phyloP scores from a whole-genome alignment of 2,329 filamentous ascomycete species.

The Alternaria consortialis region DNA sequence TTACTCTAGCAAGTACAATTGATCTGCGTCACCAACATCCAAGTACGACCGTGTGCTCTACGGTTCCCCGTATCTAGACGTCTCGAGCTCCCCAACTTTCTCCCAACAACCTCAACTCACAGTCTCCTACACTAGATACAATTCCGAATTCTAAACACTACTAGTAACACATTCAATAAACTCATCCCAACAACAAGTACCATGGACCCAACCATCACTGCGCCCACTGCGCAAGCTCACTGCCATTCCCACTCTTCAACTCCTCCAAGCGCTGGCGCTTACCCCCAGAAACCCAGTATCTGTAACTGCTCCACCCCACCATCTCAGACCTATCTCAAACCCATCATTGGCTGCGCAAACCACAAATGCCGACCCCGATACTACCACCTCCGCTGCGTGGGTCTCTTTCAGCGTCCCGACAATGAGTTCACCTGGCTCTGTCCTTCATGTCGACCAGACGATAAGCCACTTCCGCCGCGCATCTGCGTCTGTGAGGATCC shows the following conservation, averaged over 20 bases:
- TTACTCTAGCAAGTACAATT: conserved; percentile 2
- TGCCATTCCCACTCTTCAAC: not conserved
- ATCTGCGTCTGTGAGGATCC: not conserved
- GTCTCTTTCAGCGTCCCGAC: not conserved
- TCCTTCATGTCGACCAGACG: not conserved
- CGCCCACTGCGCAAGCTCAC: not conserved
- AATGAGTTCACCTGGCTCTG: not conserved
- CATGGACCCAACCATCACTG: not conserved
- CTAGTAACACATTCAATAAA: not conserved
- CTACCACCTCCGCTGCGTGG: conserved; percentile 10
- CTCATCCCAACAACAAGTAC: not conserved
- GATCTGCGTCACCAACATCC: not conserved
- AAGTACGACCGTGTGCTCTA: not conserved
- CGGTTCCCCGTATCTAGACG: not conserved
- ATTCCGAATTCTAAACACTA: not conserved
- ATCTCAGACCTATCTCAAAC: not conserved
- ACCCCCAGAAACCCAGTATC: not conserved
- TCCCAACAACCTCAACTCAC: not conserved
- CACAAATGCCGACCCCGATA: not conserved
- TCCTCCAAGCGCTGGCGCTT: not conserved
- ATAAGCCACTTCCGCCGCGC: not conserved
- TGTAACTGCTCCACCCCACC: not conserved
- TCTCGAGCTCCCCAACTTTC: not conserved
- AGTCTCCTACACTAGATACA: too few species aligned
- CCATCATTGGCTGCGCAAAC: conserved; percentile 8